Percentiles rank a stretch among this genome's conserved stretches.
Evolutionary conservation across 495 filamentous ascomycete genomes (phyloP).

Genomic region (Tuber borchii): DNA sequence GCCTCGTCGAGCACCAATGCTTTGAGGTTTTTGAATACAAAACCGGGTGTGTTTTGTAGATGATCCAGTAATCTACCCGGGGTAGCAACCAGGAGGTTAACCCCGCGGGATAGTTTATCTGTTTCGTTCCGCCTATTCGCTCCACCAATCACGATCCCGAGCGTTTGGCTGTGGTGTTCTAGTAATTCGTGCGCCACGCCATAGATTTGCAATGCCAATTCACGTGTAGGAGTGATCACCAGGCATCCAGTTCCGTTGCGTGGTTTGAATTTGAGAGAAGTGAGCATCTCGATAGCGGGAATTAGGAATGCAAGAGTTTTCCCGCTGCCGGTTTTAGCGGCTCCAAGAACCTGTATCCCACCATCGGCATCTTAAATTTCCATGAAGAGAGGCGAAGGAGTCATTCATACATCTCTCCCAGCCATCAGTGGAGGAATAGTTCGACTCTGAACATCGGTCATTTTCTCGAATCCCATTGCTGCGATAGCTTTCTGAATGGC

Average conservation of each 20-base stretch:
- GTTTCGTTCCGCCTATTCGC: conserved; percentile 87
- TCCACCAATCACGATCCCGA: conserved; percentile 92
- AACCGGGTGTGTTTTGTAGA: conserved; percentile 83
- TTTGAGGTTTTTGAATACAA: conserved; percentile 88
- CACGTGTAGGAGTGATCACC: conserved; percentile 79
- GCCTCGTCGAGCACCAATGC: conserved; percentile 88
- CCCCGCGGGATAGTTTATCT: conserved; percentile 87
- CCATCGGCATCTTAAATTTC: conserved; percentile 3
- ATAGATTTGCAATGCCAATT: conserved; percentile 92
- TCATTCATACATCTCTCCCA: conserved; percentile 60
- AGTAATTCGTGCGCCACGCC: conserved; percentile 89
- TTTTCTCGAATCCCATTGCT: conserved; percentile 84
- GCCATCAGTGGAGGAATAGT: conserved; percentile 83
- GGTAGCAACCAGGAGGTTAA: conserved; percentile 90
- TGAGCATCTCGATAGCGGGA: conserved; percentile 89
- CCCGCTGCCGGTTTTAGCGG: conserved; percentile 92
- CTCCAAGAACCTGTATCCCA: conserved; percentile 59
- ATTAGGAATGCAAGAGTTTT: conserved; percentile 95
- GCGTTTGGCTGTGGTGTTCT: conserved; percentile 81
- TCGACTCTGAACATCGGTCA: conserved; percentile 92
- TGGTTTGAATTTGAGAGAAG: conserved; percentile 80
- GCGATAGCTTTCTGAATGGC: conserved; percentile 82
- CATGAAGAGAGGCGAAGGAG: background rate
- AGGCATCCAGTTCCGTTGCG: conserved; percentile 51
- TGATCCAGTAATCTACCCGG: conserved; percentile 91